Percentiles rank a stretch among this genome's conserved stretches.
Conservation (phyloP, 352 stramenopile genomes). For the Globisporangium paddicum region DNA sequence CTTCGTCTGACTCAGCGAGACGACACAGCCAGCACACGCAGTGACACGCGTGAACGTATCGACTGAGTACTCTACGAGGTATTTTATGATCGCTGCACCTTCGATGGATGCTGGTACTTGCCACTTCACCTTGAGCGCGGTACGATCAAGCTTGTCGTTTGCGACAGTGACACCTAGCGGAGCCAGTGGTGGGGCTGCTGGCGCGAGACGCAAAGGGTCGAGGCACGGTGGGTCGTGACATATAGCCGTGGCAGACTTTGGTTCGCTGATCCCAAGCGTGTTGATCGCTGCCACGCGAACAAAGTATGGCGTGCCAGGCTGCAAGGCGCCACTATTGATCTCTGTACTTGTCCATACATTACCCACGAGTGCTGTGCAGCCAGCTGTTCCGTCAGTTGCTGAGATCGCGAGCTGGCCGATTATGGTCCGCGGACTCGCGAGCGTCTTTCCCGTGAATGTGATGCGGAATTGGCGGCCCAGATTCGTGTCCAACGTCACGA, state of each 20-base stretch:
- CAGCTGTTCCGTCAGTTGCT: conserved; percentile 47
- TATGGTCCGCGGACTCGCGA: conserved; percentile 12
- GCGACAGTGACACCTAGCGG: conserved; percentile 77
- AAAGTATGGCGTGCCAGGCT: conserved; percentile 84
- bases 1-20: conserved; percentile 23
- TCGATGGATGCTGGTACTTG: conserved; percentile 52
- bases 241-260: conserved; percentile 31
- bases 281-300: conserved; percentile 90
- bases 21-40: conserved; percentile 51
- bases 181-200: conserved; percentile 63
- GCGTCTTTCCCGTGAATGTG: conserved; percentile 83
- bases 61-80: conserved; percentile 85
- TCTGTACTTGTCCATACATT: conserved; percentile 65
- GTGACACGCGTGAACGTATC: conserved; percentile 33
- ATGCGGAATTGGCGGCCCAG: conserved; percentile 71
- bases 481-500: conserved; percentile 49
- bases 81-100: conserved; percentile 59
- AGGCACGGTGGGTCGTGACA: conserved; percentile 52
- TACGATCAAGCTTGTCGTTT: conserved; percentile 71
- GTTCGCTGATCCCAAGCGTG: conserved; percentile 65
- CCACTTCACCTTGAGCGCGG: conserved; percentile 87
- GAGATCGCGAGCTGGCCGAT: conserved; percentile 42
- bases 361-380: conserved; percentile 41
- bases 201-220: conserved; percentile 34
- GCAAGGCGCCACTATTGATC: conserved; percentile 77